Evolutionary conservation across 2,329 filamentous ascomycete genomes (phyloP), one percentile per base, ranked within the genome.

Genomic region (Bipolaris zeicola): DNA sequence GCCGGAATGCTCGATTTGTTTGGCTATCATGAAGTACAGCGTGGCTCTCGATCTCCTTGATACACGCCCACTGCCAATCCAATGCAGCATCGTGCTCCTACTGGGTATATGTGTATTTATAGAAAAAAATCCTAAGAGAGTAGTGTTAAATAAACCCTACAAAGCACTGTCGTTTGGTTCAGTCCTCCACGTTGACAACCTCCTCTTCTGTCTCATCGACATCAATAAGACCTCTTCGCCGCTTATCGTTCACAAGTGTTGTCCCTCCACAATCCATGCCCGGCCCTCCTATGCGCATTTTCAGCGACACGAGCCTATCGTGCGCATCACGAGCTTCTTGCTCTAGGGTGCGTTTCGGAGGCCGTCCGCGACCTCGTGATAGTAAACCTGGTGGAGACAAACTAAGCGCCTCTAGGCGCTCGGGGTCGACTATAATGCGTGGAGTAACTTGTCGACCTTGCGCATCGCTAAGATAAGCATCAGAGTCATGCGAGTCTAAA

Each of bases 241-340:
- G 77, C 59, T 80, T 79, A 18, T 80, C 77, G 31, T 80, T 87
- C 3, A 81, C 83, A 5, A 87, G 70, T 20, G 77, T 80, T 38
- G 80, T 79, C 4, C 84, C 84, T 38, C 79, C 81, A 42, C 78
- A 76, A 52, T 85, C 84, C 63, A 87, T 76, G 0, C 80, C 82
- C 13, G 73, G 73, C 3, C 81, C 77, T 2, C 85, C 85, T 60
- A 84, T 74, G 20, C 76, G 75, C 46, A 75, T 75, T 67, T 85
- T 86, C 57, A 80, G 80, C 41, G 77, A 75, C 33, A 80, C 74
- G 33, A 85, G 73, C 7, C 79, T 78, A 50, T 75, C 71, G 14
- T 80, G 63, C 3, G 80, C 74, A 44, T 81, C 77, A 38, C 72
- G 64, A 3, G 81, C 81, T 50, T 82, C 80, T 18, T 81, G 71